A percentile compares a stretch with the other conserved stretches of the same genome.
phyloP scores from a whole-genome alignment of 2,329 filamentous ascomycete genomes.

The Knoxdaviesia capensis region DNA sequence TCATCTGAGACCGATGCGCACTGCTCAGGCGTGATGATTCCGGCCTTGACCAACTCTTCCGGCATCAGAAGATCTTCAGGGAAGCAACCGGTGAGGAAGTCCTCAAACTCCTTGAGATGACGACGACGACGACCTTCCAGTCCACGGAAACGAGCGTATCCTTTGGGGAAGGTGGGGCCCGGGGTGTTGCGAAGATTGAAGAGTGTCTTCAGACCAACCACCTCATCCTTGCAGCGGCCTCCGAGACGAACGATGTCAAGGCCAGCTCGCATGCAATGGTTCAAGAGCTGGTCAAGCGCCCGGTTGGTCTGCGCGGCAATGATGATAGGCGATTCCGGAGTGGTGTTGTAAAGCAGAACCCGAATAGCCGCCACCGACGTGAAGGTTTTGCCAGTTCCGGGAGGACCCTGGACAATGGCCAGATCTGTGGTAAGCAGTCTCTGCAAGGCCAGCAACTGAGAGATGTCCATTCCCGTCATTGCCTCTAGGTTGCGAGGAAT shows the following conservation, averaged over 20 bases:
- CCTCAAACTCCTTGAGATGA: constrained; percentile 16
- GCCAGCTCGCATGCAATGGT: constrained; percentile 31
- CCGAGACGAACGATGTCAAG: constrained; percentile 40
- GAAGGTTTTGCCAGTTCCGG: constrained; percentile 57
- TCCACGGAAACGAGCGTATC: too few relatives aligned
- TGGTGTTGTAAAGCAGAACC: constrained; percentile 36
- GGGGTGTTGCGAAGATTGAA: constrained; percentile 31
- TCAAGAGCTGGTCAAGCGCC: constrained; percentile 64
- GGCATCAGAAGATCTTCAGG: constrained; percentile 27
- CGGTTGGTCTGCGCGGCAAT: constrained; percentile 81
- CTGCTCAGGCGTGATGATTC: constrained; percentile 43
- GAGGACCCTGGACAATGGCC: constrained; percentile 68
- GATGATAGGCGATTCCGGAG: constrained; percentile 46
- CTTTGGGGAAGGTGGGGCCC: too few relatives aligned
- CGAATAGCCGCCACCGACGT: constrained; percentile 56
- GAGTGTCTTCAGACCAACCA: constrained; percentile 45
- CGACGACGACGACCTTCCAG: too few relatives aligned
- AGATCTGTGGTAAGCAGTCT: constrained; percentile 52
- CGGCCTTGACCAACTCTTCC: constrained; percentile 28
- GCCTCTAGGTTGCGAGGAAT: too few relatives aligned
- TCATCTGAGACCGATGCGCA: constrained; percentile 36
- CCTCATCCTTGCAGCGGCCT: constrained; percentile 43
- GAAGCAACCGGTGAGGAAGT: constrained; percentile 18
- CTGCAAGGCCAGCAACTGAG: constrained; percentile 48
- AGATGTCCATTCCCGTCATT: constrained; percentile 26